Evolutionary conservation across 2,329 filamentous ascomycete genomes (phyloP).

Genomic region (Parascedosporium putredinis): DNA sequence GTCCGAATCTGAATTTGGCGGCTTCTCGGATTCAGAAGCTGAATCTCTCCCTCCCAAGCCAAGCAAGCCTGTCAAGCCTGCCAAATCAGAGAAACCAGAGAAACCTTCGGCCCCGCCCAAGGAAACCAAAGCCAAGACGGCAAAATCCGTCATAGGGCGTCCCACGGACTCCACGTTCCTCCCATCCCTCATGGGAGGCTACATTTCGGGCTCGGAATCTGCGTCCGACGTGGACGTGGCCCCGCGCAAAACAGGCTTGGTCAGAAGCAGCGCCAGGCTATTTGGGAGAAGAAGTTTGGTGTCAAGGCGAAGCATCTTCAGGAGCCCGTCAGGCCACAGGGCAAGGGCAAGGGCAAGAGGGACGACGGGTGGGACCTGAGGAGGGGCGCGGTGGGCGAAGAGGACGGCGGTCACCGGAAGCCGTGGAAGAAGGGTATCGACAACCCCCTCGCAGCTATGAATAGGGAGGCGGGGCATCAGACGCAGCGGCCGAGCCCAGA

Average conservation of each 20-base stretch:
- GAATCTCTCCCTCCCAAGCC: slow-evolving; percentile 15
- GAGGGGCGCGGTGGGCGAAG: slow-evolving; percentile 40
- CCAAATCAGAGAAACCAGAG: slow-evolving; percentile 7
- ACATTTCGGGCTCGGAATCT: slow-evolving; percentile 65
- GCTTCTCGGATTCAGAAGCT: slow-evolving; percentile 16
- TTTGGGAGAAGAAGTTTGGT: slow-evolving; percentile 74
- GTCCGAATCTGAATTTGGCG: slow-evolving; percentile 15
- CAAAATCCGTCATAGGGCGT: slow-evolving; percentile 6
- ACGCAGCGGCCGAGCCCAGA: slow-evolving; percentile 27
- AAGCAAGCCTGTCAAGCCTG: slow-evolving; percentile 1
- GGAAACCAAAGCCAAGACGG: slow-evolving; percentile 18
- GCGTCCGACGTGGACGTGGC: slow-evolving; percentile 57
- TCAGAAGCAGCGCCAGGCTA: slow-evolving; percentile 65
- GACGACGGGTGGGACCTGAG: slow-evolving; percentile 49
- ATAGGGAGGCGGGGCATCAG: slow-evolving; percentile 16
- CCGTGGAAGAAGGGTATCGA: slow-evolving; percentile 44
- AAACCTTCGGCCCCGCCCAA: slow-evolving; percentile 14
- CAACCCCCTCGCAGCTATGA: slow-evolving; percentile 20
- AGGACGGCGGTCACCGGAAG: slow-evolving; percentile 24
- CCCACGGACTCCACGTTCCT: slow-evolving; percentile 50
- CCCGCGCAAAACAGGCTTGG: slow-evolving; percentile 58
- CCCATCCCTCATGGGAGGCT: slow-evolving; percentile 68
- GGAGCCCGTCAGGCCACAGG: slow-evolving; percentile 20
- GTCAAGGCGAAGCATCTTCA: slow-evolving; percentile 57
- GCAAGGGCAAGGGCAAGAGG: slow-evolving; percentile 20